Base-by-base conservation (phyloP, 2,329 filamentous ascomycete species). In the Rutstroemia sp. region DNA sequence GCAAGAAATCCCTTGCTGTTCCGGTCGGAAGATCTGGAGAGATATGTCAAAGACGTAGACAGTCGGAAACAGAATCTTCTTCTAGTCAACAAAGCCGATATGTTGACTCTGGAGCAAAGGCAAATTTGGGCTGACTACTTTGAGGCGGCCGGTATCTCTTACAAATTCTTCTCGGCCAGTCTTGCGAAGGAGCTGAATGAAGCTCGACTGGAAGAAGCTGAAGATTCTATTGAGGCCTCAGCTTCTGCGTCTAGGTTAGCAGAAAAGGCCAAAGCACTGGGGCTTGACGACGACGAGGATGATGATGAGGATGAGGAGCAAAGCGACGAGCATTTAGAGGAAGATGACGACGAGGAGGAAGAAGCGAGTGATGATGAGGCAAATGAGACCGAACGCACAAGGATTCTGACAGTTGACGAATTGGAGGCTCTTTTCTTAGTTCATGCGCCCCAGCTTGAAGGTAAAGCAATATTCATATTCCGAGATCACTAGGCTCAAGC, bases 1-100 rank as follows among this genome's bases (percentile, higher is more conserved):
- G 94, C 95, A 8, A 81, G 94, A 67, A 96, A 96, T 71, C 94
- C 94, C 2, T 77, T 99, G 17, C 80, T 97, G 64, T 99, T 97
- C 75, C 83, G 95, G 57, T 96, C 88, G 5, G 92, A 95, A 64
- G 94, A 99, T 76, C 74, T 99, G 59, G 94, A 97, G 69, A 79
- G 77, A 63, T 99, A 99, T 65, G 94, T 99, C 66, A 95, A 96
- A 73, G 90, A 95, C 65, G 87, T 97, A 25, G 88, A 95, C 66
- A 73, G 84, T 2, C 86, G 83, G 69, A 97, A 99, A 77, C 82
- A 91, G 70, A 99, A 97, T 70, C 69, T 99, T 68, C 72, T 99
- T 56, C 77, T 99, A 55, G 92, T 99, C 68, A 99, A 99, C 78
- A 99, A 99, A 78, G 92, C 94, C 47, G 94, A 99, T 73, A 96